Evolutionary conservation across 2,329 filamentous ascomycete species (phyloP), one percentile per base, ranked within the genome.

Genomic region (Paracoccidioides lutzii): DNA sequence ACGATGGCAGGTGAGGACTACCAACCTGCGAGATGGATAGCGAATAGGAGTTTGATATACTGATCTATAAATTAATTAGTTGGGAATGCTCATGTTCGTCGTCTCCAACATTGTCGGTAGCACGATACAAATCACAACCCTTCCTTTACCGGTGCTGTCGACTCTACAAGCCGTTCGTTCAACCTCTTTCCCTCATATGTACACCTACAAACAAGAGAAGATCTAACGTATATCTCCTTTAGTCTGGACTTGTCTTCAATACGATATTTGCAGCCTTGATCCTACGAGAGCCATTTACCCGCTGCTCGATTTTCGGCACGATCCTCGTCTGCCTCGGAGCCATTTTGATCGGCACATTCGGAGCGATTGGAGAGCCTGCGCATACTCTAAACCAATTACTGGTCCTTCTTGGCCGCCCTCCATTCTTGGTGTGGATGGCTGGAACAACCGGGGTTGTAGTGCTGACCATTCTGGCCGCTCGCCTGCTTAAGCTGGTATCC

Each of bases 51-150:
- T 15, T 45, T 32, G 48, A 22, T 43, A 56, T 58, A 40, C 63
- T 64, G 54, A 66, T 22, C 49, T 10, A 35, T 53, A 10, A 10
- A 53, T 44, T 22, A 22, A 22, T 32, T 53, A 80, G 74, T 64
- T 94, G 59, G 93, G 93, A 57, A 97, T 98, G 90, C 82, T 84
- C 67, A 93, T 98, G 83, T 98, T 98, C 73, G 83, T 98, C 62
- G 78, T 95, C 62, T 88, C 93, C 59, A 98, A 98, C 69, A 79
- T 98, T 55, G 79, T 97, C 55, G 93, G 93, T 58, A 96, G 90
- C 73, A 91, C 89, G 41, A 93, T 98, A 57, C 93, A 98, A 73
- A 97, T 98, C 68, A 96, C 93, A 35, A 96, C 91, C 0, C 78
- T 98, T 46, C 93, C 93, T 14, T 78, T 98, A 28, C 93, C 93